Evolutionary conservation across 1,284 basidiomycete genomes (phyloP).

Genomic region (Leucoagaricus sp.): DNA sequence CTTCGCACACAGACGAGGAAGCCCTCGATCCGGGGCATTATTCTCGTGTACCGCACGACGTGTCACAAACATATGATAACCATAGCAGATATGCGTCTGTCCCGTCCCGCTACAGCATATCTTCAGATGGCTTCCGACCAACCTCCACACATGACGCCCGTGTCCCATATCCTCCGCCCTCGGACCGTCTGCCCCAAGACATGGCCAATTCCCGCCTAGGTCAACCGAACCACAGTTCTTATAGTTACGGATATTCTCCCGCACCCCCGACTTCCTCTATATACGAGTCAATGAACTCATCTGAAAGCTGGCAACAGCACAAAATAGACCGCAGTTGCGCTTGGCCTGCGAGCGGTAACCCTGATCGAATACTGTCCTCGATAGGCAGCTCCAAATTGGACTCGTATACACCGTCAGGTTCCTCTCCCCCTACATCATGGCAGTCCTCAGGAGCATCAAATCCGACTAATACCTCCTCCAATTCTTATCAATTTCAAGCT

Average conservation of each 20-base stretch:
- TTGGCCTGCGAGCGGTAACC: slow-evolving; percentile 8
- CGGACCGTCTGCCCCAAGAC: slow-evolving; percentile 11
- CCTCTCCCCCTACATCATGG: slow-evolving; percentile 11
- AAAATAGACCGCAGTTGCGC: slow-evolving; percentile 11
- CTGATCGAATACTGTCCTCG: slow-evolving; percentile 8
- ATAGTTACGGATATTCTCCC: slow-evolving; percentile 4
- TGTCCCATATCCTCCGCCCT: slow-evolving; percentile 20
- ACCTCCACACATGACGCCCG: slow-evolving; percentile 26
- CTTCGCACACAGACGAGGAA: slow-evolving; percentile 39
- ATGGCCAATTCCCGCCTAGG: slow-evolving; percentile 6
- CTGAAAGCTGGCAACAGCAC: slow-evolving; percentile 14
- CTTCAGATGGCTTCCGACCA: slow-evolving; percentile 29
- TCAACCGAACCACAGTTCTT: slow-evolving; percentile 8
- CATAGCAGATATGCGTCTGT: slow-evolving; percentile 27
- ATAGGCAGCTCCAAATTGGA: slow-evolving; percentile 11
- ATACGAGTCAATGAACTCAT: slow-evolving; percentile 9
- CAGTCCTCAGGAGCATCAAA: slow-evolving; percentile 1
- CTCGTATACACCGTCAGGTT: slow-evolving; percentile 9
- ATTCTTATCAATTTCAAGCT: slow-evolving; percentile 13
- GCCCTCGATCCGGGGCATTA: slow-evolving; percentile 29
- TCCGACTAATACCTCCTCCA: neutral
- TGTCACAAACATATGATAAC: slow-evolving; percentile 26
- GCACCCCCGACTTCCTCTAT: neutral
- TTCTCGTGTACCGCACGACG: slow-evolving; percentile 30
- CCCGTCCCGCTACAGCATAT: slow-evolving; percentile 27